Conservation (phyloP, 495 filamentous ascomycete species). For the Penicillium coffeae region DNA sequence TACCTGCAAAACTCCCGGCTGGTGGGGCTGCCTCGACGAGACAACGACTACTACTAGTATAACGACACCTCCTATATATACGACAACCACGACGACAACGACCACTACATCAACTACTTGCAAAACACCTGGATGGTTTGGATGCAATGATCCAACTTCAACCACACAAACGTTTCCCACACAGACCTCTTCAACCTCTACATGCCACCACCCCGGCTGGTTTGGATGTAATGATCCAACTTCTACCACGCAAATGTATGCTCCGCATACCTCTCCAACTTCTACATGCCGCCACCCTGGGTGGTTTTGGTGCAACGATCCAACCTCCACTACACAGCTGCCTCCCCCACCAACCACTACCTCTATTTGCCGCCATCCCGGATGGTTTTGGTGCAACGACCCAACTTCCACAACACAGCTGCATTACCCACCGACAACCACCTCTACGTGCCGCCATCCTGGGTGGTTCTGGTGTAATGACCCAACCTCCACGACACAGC, state of each 20-base stretch:
- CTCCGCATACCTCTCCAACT: no score
- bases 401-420: not conserved
- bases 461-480: conserved; percentile 7
- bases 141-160: conserved; percentile 45
- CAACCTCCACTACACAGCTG: no score
- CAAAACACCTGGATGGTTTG: conserved; percentile 72
- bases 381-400: conserved; percentile 5
- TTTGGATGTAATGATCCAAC: no score
- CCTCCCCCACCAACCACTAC: no score
- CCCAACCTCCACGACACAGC: not conserved
- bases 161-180: conserved; percentile 9
- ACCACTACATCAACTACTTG: conserved; percentile 77
- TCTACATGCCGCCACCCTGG: no score
- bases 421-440: not conserved
- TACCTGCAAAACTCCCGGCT: conserved; percentile 84
- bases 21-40: conserved; percentile 57
- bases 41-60: conserved; percentile 50
- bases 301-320: conserved; percentile 5
- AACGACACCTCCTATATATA: conserved; percentile 52
- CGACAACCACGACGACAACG: conserved; percentile 57
- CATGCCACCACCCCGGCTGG: conserved; percentile 1
- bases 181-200: not conserved
- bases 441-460: not conserved
- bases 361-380: no score
- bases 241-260: no score